Conservation (phyloP, 2,329 filamentous ascomycete species). For the Penicillium sp. region DNA sequence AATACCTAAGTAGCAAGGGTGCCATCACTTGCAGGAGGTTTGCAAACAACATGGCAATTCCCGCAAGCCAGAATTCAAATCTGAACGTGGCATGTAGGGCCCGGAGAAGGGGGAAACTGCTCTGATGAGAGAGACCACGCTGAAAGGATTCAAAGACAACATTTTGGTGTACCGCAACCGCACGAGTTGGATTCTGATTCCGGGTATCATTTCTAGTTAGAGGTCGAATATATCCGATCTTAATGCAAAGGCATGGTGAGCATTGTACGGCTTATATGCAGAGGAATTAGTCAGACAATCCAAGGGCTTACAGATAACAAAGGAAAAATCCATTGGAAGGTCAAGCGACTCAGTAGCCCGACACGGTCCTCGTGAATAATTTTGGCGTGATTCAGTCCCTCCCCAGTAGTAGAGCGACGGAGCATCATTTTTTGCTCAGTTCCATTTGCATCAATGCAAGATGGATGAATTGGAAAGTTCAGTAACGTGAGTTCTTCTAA, state of each 20-base stretch:
- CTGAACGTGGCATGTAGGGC: neutral
- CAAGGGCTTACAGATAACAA: neutral
- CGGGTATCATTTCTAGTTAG: neutral
- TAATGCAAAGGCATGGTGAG: neutral
- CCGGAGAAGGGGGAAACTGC: neutral
- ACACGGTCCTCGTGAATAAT: neutral
- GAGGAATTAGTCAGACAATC: neutral
- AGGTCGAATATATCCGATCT: neutral
- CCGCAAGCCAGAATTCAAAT: neutral
- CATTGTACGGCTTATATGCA: neutral
- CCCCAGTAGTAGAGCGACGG: neutral
- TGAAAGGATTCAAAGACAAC: neutral
- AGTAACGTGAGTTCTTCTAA: neutral
- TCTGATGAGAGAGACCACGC: neutral
- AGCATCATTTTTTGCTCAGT: neutral
- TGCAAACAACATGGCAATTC: neutral
- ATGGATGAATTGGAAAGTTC: neutral
- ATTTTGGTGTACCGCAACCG: neutral
- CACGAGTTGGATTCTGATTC: neutral
- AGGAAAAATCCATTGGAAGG: neutral
- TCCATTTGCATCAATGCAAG: neutral
- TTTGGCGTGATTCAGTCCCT: neutral
- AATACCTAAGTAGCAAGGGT: neutral
- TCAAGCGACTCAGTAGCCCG: neutral
- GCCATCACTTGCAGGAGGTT: neutral